Evolutionary conservation across 352 stramenopile genomes (phyloP).

Genomic region (Peronospora farinosa): DNA sequence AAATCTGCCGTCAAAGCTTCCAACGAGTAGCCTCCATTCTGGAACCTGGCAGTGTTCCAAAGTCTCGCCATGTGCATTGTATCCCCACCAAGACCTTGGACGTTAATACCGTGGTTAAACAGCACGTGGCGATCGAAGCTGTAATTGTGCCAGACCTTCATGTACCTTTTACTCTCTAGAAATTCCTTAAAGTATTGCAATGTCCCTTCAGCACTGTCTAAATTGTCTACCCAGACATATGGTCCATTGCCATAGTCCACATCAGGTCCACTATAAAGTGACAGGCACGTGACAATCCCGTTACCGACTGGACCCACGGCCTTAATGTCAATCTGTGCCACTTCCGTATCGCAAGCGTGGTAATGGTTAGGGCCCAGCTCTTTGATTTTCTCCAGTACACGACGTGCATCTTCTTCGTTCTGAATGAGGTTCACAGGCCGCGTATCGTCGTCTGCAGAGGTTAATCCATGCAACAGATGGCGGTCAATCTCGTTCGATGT

Average conservation of each 20-base stretch:
- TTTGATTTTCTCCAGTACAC: conserved; percentile 57
- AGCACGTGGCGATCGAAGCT: conserved; percentile 98
- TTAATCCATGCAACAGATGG: conserved; percentile 51
- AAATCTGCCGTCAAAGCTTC: conserved; percentile 89
- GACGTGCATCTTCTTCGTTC: conserved; percentile 53
- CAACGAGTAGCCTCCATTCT: conserved; percentile 91
- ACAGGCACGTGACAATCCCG: conserved; percentile 96
- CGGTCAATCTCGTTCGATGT: conserved; percentile 61
- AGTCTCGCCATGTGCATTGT: conserved; percentile 99
- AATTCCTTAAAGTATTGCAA: conserved; percentile 88
- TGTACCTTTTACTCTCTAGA: conserved; percentile 84
- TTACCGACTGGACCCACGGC: conserved; percentile 93
- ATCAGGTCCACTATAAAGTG: conserved; percentile 92
- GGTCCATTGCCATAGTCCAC: conserved; percentile 95
- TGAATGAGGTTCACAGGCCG: conserved; percentile 76
- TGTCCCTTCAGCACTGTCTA: conserved; percentile 88
- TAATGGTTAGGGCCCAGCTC: conserved; percentile 64
- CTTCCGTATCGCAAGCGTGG: conserved; percentile 97
- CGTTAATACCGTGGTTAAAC: conserved; percentile 94
- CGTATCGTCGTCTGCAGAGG: conserved; percentile 54
- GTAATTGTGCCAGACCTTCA: conserved; percentile 99
- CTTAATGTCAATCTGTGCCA: conserved; percentile 95
- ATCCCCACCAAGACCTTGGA: conserved; percentile 90
- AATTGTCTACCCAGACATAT: conserved; percentile 88
- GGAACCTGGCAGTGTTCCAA: conserved; percentile 80